Evolutionary conservation across 345 rosid genomes (phyloP).

Genomic region (Sisymbrium altissimum): DNA sequence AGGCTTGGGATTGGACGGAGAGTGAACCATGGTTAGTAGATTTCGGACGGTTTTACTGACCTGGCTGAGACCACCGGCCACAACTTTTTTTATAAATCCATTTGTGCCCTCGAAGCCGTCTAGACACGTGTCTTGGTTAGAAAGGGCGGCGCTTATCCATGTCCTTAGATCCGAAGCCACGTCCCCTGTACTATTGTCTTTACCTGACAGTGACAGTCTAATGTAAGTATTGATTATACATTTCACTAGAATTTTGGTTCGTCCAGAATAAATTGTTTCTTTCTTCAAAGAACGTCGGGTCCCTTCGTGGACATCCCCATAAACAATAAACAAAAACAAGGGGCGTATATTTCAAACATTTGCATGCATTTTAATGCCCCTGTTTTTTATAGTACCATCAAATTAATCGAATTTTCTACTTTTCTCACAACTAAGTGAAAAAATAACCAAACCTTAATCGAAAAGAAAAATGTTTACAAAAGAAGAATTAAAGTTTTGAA

Average conservation of each 20-base stretch:
- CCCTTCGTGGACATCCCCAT: background rate
- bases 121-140: conserved; percentile 74
- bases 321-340: no score
- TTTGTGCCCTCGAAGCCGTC: conserved; percentile 73
- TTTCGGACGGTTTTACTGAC: conserved; percentile 45
- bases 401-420: no score
- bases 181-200: conserved; percentile 63
- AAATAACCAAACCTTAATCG: background rate
- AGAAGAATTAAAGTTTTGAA: background rate
- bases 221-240: background rate
- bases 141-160: conserved; percentile 79
- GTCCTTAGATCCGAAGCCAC: conserved; percentile 63
- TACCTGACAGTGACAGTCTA: conserved; percentile 39
- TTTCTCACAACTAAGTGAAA: background rate
- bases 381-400: no score
- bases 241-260: background rate
- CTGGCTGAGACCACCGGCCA: conserved; percentile 51
- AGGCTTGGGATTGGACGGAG: conserved; percentile 31
- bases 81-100: conserved; percentile 44
- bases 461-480: background rate
- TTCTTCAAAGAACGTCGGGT: background rate
- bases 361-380: background rate
- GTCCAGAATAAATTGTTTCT: background rate
- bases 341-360: background rate
- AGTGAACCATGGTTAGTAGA: conserved; percentile 53